phyloP scores from a whole-genome alignment of 805 yeast species.

The Starmerella roubikii region DNA sequence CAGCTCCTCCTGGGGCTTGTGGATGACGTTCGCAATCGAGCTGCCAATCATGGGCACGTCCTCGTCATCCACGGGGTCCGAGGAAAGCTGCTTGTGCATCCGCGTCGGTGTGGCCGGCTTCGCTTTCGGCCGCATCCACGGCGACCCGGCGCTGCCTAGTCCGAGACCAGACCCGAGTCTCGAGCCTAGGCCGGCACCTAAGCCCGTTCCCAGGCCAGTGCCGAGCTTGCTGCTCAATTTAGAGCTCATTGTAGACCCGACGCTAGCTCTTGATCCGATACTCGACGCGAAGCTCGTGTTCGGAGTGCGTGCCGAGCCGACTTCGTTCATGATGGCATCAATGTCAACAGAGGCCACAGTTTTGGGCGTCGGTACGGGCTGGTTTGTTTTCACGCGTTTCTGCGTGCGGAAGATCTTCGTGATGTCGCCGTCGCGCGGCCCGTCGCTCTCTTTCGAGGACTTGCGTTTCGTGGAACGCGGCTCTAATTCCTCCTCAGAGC shows the following conservation, averaged over 20 bases:
- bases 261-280: conserved; percentile 2
- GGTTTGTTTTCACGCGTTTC: conserved; percentile 4
- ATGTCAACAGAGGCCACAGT: conserved; percentile 1
- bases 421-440: conserved; percentile 24
- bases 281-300: not conserved
- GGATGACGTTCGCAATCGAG: not conserved
- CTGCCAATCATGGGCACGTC: conserved; percentile 9
- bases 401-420: conserved; percentile 27
- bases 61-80: not conserved
- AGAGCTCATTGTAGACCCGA: too few species aligned
- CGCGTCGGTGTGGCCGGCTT: not conserved
- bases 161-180: conserved; percentile 1
- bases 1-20: not conserved
- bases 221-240: not conserved
- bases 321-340: conserved; percentile 7
- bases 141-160: not conserved
- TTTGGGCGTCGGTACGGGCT: not conserved
- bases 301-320: conserved; percentile 3
- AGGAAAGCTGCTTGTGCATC: not conserved
- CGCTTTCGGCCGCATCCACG: not conserved
- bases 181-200: conserved; percentile 1
- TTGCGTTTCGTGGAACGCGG: conserved; percentile 13
- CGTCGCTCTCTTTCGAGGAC: conserved; percentile 26
- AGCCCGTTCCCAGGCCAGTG: not conserved
- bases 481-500: conserved; percentile 25